Percentiles rank a stretch among this genome's conserved stretches.
phyloP scores from a whole-genome alignment of 1,284 basidiomycete species.

The Ceratorhiza oryzae-sativae region DNA sequence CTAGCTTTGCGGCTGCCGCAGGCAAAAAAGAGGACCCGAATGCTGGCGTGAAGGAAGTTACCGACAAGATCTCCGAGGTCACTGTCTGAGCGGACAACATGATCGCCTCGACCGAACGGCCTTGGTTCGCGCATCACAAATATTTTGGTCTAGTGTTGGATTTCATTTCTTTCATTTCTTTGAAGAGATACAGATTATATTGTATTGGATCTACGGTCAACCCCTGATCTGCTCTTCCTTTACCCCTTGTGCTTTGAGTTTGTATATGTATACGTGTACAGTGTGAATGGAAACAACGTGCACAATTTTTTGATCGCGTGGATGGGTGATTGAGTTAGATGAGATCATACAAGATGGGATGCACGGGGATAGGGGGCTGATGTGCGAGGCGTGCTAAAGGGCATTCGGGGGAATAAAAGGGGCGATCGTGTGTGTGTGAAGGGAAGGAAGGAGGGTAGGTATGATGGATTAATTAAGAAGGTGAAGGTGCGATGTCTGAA shows the following conservation, averaged over 20 bases:
- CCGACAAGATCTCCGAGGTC: slow-evolving; percentile 17
- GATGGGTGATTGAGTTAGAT: neutral
- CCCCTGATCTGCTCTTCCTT: neutral
- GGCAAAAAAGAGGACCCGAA: slow-evolving; percentile 10
- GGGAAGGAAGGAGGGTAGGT: neutral
- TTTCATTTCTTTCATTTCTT: neutral
- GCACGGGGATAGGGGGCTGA: slow-evolving; percentile 20
- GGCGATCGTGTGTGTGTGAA: neutral
- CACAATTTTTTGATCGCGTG: neutral
- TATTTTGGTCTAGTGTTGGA: neutral
- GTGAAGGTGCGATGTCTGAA: neutral
- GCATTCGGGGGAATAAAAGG: neutral
- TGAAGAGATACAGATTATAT: slow-evolving; percentile 2
- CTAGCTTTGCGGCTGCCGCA: slow-evolving; percentile 43
- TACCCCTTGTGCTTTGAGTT: neutral
- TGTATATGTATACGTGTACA: neutral
- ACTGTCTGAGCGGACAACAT: slow-evolving; percentile 13
- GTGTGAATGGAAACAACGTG: neutral
- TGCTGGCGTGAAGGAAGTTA: slow-evolving; percentile 1
- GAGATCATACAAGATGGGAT: neutral
- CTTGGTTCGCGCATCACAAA: neutral
- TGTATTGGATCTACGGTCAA: neutral
- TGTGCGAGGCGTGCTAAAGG: slow-evolving; percentile 9
- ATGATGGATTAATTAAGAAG: neutral
- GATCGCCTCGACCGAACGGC: neutral